Base-by-base conservation (phyloP, 495 filamentous ascomycete species). In the Aspergillus mulundensis region DNA sequence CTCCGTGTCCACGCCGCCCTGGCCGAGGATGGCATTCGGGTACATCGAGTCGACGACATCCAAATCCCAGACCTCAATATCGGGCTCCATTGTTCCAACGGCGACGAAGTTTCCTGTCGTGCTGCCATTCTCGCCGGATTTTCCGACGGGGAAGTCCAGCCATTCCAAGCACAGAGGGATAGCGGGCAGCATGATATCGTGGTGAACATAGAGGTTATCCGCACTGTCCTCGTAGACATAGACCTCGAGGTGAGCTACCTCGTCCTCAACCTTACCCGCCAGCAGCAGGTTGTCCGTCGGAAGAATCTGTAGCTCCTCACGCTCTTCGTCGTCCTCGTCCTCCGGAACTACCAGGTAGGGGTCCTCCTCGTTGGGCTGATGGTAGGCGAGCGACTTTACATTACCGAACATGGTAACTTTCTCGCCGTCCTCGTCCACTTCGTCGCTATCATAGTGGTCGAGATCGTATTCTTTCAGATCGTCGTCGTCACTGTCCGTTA, bases 181-280 rank as follows among this genome's bases (percentile, higher is more conserved):
- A 28, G 92, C 92, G 16, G 94, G 94, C 39, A 99, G 84, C 94
- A 99, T 97, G 62, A 99, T 95, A 66, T 99, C 94, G 77, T 99
- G 95, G 75, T 99, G 94, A 10, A 97, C 92, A 69, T 97, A 99
- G 36, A 99, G 85, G 70, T 99, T 97, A 66, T 95, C 94, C 10
- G 85, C 91, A 36, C 71, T 72, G 64, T 97, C 95, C 71, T 98
- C 95, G 70, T 98, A 98, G 25, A 98, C 90, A 68, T 97, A 97
- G 42, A 97, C 85, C 67, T 97, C 95, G 18, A 99, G 81, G 73
- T 97, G 92, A 23, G 94, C 91, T 23, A 99, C 87, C 61, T 97
- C 94, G 60, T 99, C 94, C 71, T 99, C 94, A 18, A 96, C 81
- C 77, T 95, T 93, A 59, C 90, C 91, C 15, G 91, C 87, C 46